Evolutionary conservation across 257 asterid species (phyloP).

Genomic region (Solanum raphanifolium): DNA sequence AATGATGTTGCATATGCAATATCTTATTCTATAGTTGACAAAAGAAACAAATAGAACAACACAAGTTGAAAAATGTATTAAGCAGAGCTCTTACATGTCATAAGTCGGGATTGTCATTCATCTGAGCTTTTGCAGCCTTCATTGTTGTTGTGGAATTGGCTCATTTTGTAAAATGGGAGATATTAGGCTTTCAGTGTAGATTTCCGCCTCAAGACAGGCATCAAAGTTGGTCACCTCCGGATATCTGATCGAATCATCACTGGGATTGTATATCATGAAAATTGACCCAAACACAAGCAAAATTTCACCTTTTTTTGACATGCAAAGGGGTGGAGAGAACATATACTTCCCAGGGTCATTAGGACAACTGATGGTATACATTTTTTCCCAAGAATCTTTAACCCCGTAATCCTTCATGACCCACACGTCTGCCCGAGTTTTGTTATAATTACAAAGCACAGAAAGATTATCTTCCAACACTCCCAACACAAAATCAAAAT

Average conservation of each 20-base stretch:
- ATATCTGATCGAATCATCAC: conserved; percentile 17
- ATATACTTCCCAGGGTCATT: conserved; percentile 12
- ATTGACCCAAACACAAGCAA: conserved; percentile 21
- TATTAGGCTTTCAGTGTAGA: conserved; percentile 40
- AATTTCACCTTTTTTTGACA: conserved; percentile 27
- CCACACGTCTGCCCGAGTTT: conserved; percentile 38
- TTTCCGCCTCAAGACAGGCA: conserved; percentile 6
- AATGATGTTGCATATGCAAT: not conserved
- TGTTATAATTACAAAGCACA: conserved; percentile 23
- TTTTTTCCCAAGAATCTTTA: conserved; percentile 34
- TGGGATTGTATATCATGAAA: conserved; percentile 25
- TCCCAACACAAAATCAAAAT: conserved; percentile 17
- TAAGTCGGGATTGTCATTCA: not conserved
- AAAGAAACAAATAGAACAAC: not conserved
- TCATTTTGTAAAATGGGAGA: not conserved
- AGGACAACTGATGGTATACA: conserved; percentile 22
- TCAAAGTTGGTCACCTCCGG: conserved; percentile 6
- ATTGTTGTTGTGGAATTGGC: not conserved
- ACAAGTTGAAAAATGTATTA: not conserved
- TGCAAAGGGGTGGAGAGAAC: conserved; percentile 13
- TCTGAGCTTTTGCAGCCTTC: not conserved
- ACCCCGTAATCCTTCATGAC: conserved; percentile 29
- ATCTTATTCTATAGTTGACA: not conserved
- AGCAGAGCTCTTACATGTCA: not conserved
- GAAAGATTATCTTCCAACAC: conserved; percentile 25